Base-by-base conservation (phyloP, 2,329 filamentous ascomycete species). In the Fusarium luffae region DNA sequence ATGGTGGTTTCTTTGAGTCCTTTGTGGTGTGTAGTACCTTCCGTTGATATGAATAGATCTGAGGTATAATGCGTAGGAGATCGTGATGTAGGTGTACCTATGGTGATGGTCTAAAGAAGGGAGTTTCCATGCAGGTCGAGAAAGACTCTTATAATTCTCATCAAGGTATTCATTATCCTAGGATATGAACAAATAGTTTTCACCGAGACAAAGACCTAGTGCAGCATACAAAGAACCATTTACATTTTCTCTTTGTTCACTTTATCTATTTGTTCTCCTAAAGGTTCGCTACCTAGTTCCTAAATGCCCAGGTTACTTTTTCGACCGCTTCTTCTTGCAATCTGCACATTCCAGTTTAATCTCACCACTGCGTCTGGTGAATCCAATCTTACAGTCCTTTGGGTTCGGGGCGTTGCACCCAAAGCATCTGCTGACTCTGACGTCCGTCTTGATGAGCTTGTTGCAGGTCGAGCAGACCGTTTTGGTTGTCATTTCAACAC, bases 231-330 rank as follows among this genome's bases (percentile, higher is more conserved):
- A n/a, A 37, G 34, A 37, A 6, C 18, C 10, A n/a, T 2, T 5
- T 7, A 37, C 18, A 5, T n/a, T 37, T 18, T 37, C 18, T n/a
- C 34, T n/a, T 37, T 37, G 34, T 37, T 37, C 10, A 37, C 10
- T 37, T 12, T 37, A n/a, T 12, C 34, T 37, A 4, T 37, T 37
- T 37, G 34, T 4, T 37, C 34, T 37, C 34, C 18, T n/a, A 12
- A 10, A 18, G 4, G n/a, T n/a, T 37, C 34, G 6, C 34, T n/a
- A 37, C 11, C 34, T n/a, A n/a, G 18, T 7, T n/a, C 18, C 6
- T 7, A 37, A 3, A 7, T 37, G 0, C 10, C 0, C 18, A 7
- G 10, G 10, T n/a, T 18, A 37, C 18, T 37, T 12, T n/a, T 10
- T n/a, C 3, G 11, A 6, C 18, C 34, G 18, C 34, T 37, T 37